These are phyloP conservation scores for Ustilago bromivora DNA, from an alignment of 1,284 basidiomycete genomes.

Conservation along the genomic window DNA sequence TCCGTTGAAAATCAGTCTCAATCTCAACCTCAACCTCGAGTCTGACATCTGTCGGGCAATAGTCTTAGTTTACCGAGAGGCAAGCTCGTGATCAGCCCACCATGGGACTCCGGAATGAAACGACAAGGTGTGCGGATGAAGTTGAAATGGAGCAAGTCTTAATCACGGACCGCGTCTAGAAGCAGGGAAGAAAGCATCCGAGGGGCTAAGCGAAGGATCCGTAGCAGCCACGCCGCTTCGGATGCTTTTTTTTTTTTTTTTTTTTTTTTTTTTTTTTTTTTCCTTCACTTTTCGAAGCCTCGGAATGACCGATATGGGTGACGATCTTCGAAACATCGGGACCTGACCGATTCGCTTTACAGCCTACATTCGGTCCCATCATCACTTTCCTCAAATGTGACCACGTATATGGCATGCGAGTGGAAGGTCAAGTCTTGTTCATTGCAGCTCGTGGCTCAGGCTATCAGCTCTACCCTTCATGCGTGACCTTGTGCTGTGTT, in stretches of 20 bases:
- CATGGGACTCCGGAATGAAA: neutral
- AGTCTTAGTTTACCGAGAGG: too few relatives aligned
- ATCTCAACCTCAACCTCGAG: neutral
- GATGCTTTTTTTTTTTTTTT: neutral
- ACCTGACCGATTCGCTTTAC: too few relatives aligned
- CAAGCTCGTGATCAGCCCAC: neutral
- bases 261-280: too few relatives aligned
- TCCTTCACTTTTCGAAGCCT: neutral
- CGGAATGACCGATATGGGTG: neutral
- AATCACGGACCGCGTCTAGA: conserved; percentile 1
- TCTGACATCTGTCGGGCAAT: neutral
- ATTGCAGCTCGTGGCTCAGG: too few relatives aligned
- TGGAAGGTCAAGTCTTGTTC: too few relatives aligned
- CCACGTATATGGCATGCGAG: too few relatives aligned
- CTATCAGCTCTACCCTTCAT: too few relatives aligned
- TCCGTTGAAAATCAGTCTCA: neutral
- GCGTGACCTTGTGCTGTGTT: too few relatives aligned
- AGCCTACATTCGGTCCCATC: too few relatives aligned
- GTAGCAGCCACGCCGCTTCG: conserved; percentile 1
- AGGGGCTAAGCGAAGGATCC: neutral
- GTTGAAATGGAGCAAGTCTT: neutral
- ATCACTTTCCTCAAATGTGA: too few relatives aligned
- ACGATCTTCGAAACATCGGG: neutral
- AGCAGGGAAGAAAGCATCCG: conserved; percentile 3
- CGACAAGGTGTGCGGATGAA: neutral